Conservation (phyloP, 345 rosid genomes). For the Sapria himalayana region DNA sequence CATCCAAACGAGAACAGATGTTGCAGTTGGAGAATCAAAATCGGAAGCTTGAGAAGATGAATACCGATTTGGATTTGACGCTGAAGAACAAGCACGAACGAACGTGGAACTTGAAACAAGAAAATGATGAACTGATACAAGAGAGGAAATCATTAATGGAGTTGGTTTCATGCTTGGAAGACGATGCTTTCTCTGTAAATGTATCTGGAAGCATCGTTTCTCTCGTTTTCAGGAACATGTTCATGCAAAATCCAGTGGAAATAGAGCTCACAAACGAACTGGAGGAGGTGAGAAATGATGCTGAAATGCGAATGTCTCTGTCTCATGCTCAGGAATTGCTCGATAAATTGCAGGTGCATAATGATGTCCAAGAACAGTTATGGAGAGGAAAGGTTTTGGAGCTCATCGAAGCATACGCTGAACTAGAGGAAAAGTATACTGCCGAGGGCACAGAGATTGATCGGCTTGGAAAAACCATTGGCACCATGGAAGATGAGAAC, state of each 20-base stretch:
- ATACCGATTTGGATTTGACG: conserved; percentile 31
- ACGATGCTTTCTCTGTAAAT: conserved; percentile 25
- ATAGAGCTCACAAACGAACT: conserved; percentile 27
- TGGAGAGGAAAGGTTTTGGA: conserved; percentile 38
- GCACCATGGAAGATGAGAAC: conserved; percentile 34
- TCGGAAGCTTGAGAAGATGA: conserved; percentile 17
- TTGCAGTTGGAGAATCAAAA: conserved; percentile 21
- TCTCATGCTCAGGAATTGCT: conserved; percentile 29
- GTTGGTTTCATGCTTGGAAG: conserved; percentile 20
- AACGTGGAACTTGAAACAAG: conserved; percentile 24
- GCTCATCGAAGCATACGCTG: conserved; percentile 23
- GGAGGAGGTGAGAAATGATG: conserved; percentile 19
- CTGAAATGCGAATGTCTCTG: conserved; percentile 39
- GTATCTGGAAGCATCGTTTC: conserved; percentile 37
- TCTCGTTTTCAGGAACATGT: conserved; percentile 25
- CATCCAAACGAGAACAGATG: conserved; percentile 23
- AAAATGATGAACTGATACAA: conserved; percentile 24
- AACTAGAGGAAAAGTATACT: conserved; percentile 18
- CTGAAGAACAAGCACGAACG: conserved; percentile 24
- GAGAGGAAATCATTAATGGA: conserved; percentile 29
- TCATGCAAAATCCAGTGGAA: conserved; percentile 25
- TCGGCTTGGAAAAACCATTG: conserved; percentile 33
- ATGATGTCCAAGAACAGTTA: conserved; percentile 30
- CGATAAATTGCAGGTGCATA: conserved; percentile 32
- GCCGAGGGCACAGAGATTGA: conserved; percentile 26